Evolutionary conservation across 208 protist genomes (phyloP), one percentile per base, ranked within the genome.

Genomic region (Tritrichomonas musculus): DNA sequence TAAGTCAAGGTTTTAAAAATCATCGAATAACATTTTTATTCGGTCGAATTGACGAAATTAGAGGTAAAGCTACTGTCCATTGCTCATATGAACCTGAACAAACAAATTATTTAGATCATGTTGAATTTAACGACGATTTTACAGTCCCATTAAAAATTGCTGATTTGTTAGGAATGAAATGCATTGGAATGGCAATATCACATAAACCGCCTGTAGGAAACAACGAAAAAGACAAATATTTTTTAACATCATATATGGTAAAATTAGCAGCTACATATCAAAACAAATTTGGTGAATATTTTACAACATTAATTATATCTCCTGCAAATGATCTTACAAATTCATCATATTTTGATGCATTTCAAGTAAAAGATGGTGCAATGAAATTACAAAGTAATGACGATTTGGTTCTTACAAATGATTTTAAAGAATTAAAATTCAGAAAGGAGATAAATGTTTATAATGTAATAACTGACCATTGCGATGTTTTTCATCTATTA

Each of bases 31-130:
- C 41, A 20, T 82, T 82, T 36, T 20, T 82, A 3, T 82, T 82
- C 20, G 73, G 73, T 14, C 33, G 73, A 47, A 44, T 82, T 20
- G 41, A 82, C 5, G 25, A 50, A 50, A 47, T 47, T 82, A 82
- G 39, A 22, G 73, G 73, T 5, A 82, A 82, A 82, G 73, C 50
- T 5, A 82, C 73, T 82, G 73, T 82, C 50, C 73, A 82, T 36
- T 47, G 33, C 41, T 50, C 41, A 30, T 44, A 9, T 82, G 73
- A 82, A 30, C 73, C 73, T 33, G 39, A 47, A 30, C 73, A 82
- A 82, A 82, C 30, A 20, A 82, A 50, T 82, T 50, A 11, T 53
- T 25, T 50, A 20, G 73, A 82, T 47, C 33, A 82, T 20, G 9
- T 47, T 30, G 41, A 82, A 53, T 53, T 82, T n/a, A n/a, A n/a